Conservation (phyloP, 257 asterid genomes). For the Schizonepeta tenuifolia region DNA sequence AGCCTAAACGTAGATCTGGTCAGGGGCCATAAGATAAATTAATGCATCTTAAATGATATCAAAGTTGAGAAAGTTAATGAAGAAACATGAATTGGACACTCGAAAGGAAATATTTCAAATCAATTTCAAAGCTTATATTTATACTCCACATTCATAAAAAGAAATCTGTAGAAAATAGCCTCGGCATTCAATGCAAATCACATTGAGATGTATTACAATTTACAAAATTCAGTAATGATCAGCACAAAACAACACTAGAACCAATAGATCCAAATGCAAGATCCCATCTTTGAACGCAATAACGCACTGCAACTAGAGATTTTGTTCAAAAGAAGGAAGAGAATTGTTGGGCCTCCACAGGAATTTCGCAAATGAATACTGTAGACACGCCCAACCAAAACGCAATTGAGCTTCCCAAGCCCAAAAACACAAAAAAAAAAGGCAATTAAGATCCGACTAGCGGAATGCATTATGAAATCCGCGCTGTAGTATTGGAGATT, state of each 20-base stretch:
- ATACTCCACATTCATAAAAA: neutral
- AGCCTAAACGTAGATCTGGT: neutral
- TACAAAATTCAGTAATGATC: neutral
- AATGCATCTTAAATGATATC: neutral
- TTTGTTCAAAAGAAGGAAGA: neutral
- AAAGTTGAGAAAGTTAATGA: neutral
- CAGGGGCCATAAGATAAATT: constrained; percentile 16
- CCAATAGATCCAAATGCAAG: constrained; percentile 27
- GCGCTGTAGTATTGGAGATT: neutral
- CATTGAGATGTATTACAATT: neutral
- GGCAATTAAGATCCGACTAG: constrained; percentile 21
- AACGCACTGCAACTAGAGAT: neutral
- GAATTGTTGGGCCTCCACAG: neutral
- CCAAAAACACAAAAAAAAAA: neutral
- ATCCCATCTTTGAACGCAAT: neutral
- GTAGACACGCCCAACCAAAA: neutral
- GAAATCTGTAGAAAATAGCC: constrained; percentile 9
- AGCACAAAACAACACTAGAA: neutral
- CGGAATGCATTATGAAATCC: neutral
- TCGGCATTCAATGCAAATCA: neutral
- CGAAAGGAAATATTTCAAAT: neutral
- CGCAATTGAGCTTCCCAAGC: neutral
- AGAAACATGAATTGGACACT: neutral
- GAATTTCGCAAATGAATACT: neutral
- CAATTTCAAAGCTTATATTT: neutral